Conservation (phyloP, 257 asterid genomes). For the Solanum neorickii region DNA sequence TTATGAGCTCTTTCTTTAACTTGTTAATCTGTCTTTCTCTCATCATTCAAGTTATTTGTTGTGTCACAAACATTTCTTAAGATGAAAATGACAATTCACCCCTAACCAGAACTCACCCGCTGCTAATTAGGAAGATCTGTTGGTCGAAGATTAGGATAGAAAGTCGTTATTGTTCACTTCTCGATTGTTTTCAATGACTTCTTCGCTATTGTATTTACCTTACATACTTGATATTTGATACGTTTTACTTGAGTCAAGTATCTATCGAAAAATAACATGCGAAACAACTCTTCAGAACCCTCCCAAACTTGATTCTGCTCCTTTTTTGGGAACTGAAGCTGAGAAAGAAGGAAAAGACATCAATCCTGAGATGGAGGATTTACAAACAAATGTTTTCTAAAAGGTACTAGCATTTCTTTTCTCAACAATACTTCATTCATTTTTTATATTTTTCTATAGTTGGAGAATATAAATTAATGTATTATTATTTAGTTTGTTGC, state of each 20-base stretch:
- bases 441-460: neutral
- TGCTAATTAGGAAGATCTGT: neutral
- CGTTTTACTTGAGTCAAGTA: neutral
- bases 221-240: neutral
- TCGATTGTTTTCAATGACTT: neutral
- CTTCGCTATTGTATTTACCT: neutral
- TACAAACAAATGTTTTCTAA: conserved; percentile 75
- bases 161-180: neutral
- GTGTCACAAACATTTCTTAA: neutral
- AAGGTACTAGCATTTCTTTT: neutral
- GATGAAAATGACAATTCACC: neutral
- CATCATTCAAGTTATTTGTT: neutral
- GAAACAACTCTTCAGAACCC: conserved; percentile 38
- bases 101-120: neutral
- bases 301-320: conserved; percentile 52
- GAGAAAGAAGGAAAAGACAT: conserved; percentile 32
- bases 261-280: neutral
- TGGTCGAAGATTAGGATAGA: neutral
- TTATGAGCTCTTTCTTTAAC: neutral
- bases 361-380: conserved; percentile 67
- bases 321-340: conserved; percentile 23
- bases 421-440: neutral
- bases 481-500: neutral
- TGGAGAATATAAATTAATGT: neutral
- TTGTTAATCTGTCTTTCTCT: neutral